Evolutionary conservation across 805 yeast genomes (phyloP), one percentile per base, ranked within the genome.

Genomic region (Starmerella davenportii): DNA sequence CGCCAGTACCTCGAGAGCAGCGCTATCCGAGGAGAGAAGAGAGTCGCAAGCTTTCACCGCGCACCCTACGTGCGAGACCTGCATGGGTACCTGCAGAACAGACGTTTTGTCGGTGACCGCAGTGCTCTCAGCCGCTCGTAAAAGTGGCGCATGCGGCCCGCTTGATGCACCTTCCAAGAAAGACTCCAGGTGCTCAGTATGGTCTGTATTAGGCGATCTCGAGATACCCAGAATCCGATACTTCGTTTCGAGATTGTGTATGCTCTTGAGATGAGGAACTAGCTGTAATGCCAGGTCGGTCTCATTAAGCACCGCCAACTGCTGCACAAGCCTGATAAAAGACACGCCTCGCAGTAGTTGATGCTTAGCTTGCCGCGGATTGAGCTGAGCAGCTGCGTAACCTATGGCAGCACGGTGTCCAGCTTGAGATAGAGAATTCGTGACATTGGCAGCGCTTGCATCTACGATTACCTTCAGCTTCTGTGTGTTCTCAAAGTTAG

Each of bases 341-440:
- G 70, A 69, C 37, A 90, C 62, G n/a, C 96, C 96, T 27, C 67
- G 59, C 14, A 84, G 56, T 8, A 61, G 51, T 50, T 87, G 92
- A 38, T 64, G 64, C 16, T 84, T 64, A 4, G 72, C 65, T 38
- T 71, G 72, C 16, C 73, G 64, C 1, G 69, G 60, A 2, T 82
- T 72, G 3, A 82, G 57, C 21, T 69, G 66, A 0, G 93, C 68
- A 19, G 71, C 63, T 2, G 93, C 75, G 49, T 63, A 69, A 4
- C 73, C 64, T 47, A 73, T 68, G 2, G 96, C 94, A 58, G 69
- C 85, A 1, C 76, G 62, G 53, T 90, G 95, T 1, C 98, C 98
- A 40, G 78, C 64, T 41, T 85, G 90, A 8, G 94, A 85, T 37
- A 90, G 72, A 5, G 69, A 64, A 50, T 85, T 75, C 41, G 81